A percentile compares a stretch with the other conserved stretches of the same genome.
Evolutionary conservation across 2,329 filamentous ascomycete species (phyloP).

Genomic region (Aspergillus tubingensis): DNA sequence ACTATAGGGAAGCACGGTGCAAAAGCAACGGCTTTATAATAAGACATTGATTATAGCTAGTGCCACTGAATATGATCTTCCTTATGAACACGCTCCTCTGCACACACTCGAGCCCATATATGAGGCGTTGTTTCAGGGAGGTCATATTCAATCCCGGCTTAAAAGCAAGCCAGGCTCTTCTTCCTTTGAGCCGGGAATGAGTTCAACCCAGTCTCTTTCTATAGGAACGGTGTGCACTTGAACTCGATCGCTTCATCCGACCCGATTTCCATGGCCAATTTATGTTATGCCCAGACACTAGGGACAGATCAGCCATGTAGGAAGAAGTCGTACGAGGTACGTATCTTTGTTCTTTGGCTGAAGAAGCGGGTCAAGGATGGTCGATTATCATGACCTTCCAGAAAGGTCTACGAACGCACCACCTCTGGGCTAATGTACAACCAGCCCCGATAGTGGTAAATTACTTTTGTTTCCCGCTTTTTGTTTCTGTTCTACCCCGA

Average conservation of each 20-base stretch:
- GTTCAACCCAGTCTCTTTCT: neutral
- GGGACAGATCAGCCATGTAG: no score
- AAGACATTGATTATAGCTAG: neutral
- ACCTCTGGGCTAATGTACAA: neutral
- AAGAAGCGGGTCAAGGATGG: constrained; percentile 1
- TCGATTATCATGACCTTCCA: constrained; percentile 2
- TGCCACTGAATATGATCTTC: no score
- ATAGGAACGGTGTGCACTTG: neutral
- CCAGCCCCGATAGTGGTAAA: neutral
- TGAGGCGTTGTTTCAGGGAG: neutral
- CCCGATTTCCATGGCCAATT: no score
- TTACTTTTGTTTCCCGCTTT: neutral
- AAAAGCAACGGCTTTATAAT: no score
- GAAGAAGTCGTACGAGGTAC: no score
- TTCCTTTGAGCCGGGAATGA: neutral
- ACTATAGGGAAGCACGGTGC: no score
- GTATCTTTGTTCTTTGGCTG: neutral
- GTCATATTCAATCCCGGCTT: neutral
- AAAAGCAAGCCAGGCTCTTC: neutral
- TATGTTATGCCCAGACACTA: no score
- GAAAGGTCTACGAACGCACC: constrained; percentile 1
- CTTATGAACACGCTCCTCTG: no score
- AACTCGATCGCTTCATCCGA: neutral
- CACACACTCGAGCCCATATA: neutral
- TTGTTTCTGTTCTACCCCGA: neutral